A percentile compares a stretch with the other conserved stretches of the same genome.
Evolutionary conservation across 495 filamentous ascomycete species (phyloP).

Genomic region (Rostrohypoxylon terebratum): DNA sequence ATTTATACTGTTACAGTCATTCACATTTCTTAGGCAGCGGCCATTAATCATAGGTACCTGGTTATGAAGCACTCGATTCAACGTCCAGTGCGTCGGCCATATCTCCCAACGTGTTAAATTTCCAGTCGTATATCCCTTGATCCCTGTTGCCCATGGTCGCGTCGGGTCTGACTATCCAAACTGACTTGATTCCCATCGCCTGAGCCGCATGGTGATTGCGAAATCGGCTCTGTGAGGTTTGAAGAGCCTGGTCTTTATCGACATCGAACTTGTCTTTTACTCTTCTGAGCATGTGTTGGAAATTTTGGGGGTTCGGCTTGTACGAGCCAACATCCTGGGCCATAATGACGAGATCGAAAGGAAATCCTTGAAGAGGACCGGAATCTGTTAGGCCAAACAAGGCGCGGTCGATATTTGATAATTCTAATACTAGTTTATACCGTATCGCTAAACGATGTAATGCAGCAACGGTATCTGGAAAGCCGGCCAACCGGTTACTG

Average conservation of each 20-base stretch:
- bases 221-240: conserved; percentile 70
- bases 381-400: conserved; percentile 66
- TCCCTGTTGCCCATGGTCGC: conserved; percentile 53
- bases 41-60: neutral
- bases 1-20: neutral
- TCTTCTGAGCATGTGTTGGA: conserved; percentile 65
- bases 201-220: conserved; percentile 73
- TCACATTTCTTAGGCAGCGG: neutral
- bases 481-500: conserved; percentile 65
- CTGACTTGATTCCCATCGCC: conserved; percentile 63
- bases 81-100: conserved; percentile 69
- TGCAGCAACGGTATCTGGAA: conserved; percentile 68
- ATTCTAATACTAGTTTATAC: conserved; percentile 71
- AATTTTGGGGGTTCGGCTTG: conserved; percentile 72
- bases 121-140: conserved; percentile 38
- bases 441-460: conserved; percentile 61
- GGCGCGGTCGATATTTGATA: conserved; percentile 72
- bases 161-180: conserved; percentile 70
- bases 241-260: conserved; percentile 61
- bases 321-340: conserved; percentile 76
- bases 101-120: conserved; percentile 68
- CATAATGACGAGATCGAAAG: conserved; percentile 71
- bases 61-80: conserved; percentile 9
- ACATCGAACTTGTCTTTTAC: conserved; percentile 64
- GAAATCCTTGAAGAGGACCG: conserved; percentile 60